Conservation (phyloP, 306 rosid species). For the Cicer arietinum region DNA sequence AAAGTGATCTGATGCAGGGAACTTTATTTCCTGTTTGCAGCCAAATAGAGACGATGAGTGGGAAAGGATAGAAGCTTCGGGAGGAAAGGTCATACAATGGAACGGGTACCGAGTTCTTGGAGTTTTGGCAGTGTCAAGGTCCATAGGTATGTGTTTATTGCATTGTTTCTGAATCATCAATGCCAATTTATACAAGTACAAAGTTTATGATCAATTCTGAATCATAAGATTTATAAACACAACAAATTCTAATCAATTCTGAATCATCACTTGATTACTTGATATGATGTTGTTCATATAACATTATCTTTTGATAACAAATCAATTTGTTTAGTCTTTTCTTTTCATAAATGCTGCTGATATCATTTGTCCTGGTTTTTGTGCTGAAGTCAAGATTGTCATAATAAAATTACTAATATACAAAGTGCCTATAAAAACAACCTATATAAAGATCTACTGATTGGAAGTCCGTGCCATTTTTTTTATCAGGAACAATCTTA, state of each 20-base stretch:
- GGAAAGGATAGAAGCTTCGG: constrained; percentile 78
- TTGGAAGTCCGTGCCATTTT: too few species aligned
- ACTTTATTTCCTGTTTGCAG: constrained; percentile 48
- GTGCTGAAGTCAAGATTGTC: too few species aligned
- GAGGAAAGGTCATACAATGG: constrained; percentile 88
- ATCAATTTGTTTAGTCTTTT: not conserved
- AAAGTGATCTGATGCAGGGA: constrained; percentile 33
- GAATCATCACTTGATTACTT: constrained; percentile 10
- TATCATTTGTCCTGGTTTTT: too few species aligned
- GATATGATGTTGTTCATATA: not conserved
- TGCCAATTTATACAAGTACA: not conserved
- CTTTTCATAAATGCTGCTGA: too few species aligned
- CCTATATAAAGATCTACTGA: too few species aligned
- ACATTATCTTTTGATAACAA: constrained; percentile 3
- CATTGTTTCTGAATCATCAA: constrained; percentile 26
- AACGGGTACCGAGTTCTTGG: constrained; percentile 77
- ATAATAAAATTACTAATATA: too few species aligned
- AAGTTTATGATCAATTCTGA: not conserved
- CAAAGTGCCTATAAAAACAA: too few species aligned
- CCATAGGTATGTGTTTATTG: constrained; percentile 63
- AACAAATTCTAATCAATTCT: not conserved
- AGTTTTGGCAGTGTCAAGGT: constrained; percentile 84
- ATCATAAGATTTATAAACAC: constrained; percentile 2
- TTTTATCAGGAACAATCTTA: not conserved
- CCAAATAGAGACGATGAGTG: constrained; percentile 78